These are phyloP conservation scores for Rhodocollybia butyracea DNA, from an alignment of 768 basidiomycete genomes.

Conservation along the genomic window DNA sequence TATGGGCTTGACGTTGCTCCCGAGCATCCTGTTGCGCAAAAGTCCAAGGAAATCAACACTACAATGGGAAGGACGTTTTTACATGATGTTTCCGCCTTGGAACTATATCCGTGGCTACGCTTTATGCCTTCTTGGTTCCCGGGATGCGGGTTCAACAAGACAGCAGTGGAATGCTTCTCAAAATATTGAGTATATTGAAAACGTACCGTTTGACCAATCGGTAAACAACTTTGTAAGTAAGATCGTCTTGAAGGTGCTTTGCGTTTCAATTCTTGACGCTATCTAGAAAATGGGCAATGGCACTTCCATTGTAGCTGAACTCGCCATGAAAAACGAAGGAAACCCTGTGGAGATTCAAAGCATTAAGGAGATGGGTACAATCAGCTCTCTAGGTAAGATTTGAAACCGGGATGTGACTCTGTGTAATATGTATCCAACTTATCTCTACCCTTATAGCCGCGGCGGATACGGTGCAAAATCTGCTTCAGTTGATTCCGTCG, in stretches of 20 bases:
- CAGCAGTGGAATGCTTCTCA: background rate
- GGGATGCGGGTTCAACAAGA: conserved; percentile 1
- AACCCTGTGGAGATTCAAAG: background rate
- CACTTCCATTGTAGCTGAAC: background rate
- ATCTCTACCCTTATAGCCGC: background rate
- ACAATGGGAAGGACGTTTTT: background rate
- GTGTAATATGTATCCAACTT: background rate
- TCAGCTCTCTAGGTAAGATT: background rate
- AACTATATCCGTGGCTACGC: background rate
- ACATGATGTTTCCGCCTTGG: background rate
- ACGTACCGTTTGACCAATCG: background rate
- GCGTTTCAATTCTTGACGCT: background rate
- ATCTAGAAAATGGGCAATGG: background rate
- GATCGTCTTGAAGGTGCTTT: background rate
- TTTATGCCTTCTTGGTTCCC: conserved; percentile 6
- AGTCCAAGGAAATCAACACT: background rate
- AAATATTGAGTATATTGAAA: background rate
- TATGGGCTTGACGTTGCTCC: background rate
- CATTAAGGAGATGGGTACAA: background rate
- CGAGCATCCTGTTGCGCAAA: background rate
- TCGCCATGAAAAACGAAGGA: background rate
- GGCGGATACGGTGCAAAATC: background rate
- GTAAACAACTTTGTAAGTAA: background rate
- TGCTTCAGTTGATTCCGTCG: background rate
- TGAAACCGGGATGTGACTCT: background rate